These are phyloP conservation scores for Cordyceps fumosorosea DNA, from an alignment of 2,329 filamentous ascomycete species.

Conservation along the genomic window DNA sequence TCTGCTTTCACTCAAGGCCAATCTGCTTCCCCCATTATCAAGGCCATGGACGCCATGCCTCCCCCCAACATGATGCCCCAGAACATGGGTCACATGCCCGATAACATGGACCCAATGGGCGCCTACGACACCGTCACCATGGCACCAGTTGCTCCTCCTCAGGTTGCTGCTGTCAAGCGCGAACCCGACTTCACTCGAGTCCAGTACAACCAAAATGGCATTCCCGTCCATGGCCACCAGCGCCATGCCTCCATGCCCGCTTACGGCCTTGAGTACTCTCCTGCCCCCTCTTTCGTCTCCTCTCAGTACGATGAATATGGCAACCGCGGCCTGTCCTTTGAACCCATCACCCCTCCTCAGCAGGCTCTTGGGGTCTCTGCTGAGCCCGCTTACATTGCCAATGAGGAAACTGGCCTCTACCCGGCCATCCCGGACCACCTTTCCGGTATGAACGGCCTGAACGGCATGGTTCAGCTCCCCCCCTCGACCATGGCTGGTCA, in stretches of 20 bases:
- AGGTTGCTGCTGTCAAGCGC: conserved; percentile 67
- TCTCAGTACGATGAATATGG: conserved; percentile 98
- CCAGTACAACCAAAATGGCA: conserved; percentile 88
- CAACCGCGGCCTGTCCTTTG: conserved; percentile 90
- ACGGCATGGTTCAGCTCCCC: conserved; percentile 85
- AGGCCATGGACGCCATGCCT: conserved; percentile 89
- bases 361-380: conserved; percentile 73
- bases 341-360: conserved; percentile 93
- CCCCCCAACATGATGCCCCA: conserved; percentile 73
- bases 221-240: conserved; percentile 80
- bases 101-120: conserved; percentile 67
- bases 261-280: conserved; percentile 92
- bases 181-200: conserved; percentile 77
- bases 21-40: conserved; percentile 80
- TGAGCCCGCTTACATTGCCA: conserved; percentile 95
- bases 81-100: conserved; percentile 49
- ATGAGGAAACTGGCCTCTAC: conserved; percentile 95
- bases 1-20: conserved; percentile 68
- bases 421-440: conserved; percentile 81
- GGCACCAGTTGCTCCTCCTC: conserved; percentile 61
- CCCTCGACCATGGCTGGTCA: conserved; percentile 75
- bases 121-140: conserved; percentile 64
- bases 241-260: conserved; percentile 98
- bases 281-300: conserved; percentile 95
- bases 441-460: conserved; percentile 63